Conservation (phyloP, 2,329 filamentous ascomycete genomes). For the Aureobasidium sp. region DNA sequence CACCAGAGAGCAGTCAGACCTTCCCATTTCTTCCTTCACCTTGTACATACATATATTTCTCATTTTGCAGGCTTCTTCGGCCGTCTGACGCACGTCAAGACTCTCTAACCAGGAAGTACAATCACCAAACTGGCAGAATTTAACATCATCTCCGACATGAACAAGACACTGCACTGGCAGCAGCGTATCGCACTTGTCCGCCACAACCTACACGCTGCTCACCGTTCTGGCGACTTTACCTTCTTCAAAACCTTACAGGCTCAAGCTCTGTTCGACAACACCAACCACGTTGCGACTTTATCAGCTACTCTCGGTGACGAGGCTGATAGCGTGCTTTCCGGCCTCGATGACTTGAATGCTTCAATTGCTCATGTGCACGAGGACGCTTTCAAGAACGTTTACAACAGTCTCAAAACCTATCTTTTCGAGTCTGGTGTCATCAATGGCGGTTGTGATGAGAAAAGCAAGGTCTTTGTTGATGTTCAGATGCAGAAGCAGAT, state of each 20-base stretch:
- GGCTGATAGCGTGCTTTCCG: constrained; percentile 37
- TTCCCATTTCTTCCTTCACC: not conserved
- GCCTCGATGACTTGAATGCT: constrained; percentile 41
- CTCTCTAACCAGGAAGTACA: not conserved
- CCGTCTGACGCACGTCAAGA: too few species aligned
- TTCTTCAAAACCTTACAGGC: constrained; percentile 42
- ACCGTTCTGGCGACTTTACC: constrained; percentile 38
- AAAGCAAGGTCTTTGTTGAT: constrained; percentile 37
- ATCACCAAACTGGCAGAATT: constrained; percentile 14
- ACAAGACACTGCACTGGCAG: constrained; percentile 38
- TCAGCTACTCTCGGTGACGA: constrained; percentile 35
- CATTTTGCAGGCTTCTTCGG: not conserved
- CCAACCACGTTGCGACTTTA: constrained; percentile 39
- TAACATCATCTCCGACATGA: constrained; percentile 22
- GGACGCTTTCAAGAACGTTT: constrained; percentile 41
- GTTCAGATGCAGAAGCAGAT: constrained; percentile 39
- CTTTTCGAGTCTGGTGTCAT: constrained; percentile 16
- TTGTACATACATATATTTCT: constrained; percentile 1
- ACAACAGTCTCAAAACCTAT: constrained; percentile 35
- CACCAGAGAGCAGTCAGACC: not conserved
- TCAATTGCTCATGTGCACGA: constrained; percentile 41
- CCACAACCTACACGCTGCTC: constrained; percentile 39
- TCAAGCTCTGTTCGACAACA: constrained; percentile 37
- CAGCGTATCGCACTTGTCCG: constrained; percentile 40
- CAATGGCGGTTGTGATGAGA: constrained; percentile 23